These are phyloP conservation scores for Leccinum rimulosum DNA, from an alignment of 768 basidiomycete species.

Conservation along the genomic window DNA sequence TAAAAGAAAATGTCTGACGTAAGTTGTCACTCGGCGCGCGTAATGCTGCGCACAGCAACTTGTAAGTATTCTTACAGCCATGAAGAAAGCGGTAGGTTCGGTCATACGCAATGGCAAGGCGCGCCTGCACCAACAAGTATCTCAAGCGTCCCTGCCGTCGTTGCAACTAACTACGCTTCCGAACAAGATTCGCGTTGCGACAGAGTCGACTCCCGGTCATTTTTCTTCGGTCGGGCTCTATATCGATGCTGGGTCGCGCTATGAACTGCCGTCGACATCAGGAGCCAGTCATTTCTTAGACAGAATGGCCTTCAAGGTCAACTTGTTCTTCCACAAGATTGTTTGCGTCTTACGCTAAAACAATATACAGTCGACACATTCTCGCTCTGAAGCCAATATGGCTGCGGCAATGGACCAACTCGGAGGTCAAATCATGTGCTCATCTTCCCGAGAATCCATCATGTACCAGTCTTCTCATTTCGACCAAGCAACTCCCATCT, in stretches of 20 bases:
- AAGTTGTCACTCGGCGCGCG: not conserved
- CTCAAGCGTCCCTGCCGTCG: slow-evolving; percentile 32
- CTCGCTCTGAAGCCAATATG: slow-evolving; percentile 76
- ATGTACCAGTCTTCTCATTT: slow-evolving; percentile 99
- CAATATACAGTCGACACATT: slow-evolving; percentile 62
- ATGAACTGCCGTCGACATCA: slow-evolving; percentile 68
- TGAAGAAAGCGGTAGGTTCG: slow-evolving; percentile 40
- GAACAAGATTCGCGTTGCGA: slow-evolving; percentile 90
- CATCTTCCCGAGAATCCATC: slow-evolving; percentile 89
- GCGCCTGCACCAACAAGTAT: slow-evolving; percentile 24
- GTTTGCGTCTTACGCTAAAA: slow-evolving; percentile 4
- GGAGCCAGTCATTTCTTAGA: slow-evolving; percentile 94
- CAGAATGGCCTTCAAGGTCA: slow-evolving; percentile 94
- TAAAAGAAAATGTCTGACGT: slow-evolving; percentile 2
- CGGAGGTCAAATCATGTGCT: slow-evolving; percentile 90
- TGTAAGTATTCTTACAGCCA: slow-evolving; percentile 12
- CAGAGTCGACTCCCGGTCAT: slow-evolving; percentile 87
- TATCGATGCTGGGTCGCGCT: slow-evolving; percentile 90
- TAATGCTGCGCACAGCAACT: not conserved
- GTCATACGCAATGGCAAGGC: slow-evolving; percentile 37
- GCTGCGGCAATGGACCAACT: slow-evolving; percentile 74
- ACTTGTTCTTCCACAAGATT: slow-evolving; percentile 2
- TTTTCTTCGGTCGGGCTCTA: slow-evolving; percentile 93
- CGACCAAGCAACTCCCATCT: slow-evolving; percentile 74
- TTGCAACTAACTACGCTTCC: slow-evolving; percentile 80